Conservation (phyloP, 441 rosid genomes). For the Mallotus japonicus region DNA sequence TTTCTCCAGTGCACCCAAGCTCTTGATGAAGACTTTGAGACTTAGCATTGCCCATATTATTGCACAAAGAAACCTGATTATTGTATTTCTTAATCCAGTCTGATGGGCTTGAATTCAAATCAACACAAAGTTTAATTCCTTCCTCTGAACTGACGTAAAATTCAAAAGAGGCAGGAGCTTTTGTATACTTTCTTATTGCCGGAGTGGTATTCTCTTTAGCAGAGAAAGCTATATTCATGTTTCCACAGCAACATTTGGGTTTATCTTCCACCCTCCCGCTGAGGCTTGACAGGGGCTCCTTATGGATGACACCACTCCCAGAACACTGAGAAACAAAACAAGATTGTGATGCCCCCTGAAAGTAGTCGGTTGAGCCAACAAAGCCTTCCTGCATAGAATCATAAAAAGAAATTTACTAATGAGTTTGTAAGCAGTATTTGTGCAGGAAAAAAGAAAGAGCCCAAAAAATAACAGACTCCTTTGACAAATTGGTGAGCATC, state of each 20-base stretch:
- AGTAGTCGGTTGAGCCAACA: constrained; percentile 25
- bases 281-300: constrained; percentile 32
- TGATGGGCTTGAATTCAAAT: constrained; percentile 59
- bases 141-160: constrained; percentile 65
- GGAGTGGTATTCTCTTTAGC: constrained; percentile 29
- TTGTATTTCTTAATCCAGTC: constrained; percentile 65
- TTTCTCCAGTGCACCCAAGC: constrained; percentile 40
- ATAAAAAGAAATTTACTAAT: neutral
- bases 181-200: constrained; percentile 24
- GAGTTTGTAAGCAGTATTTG: neutral
- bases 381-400: constrained; percentile 27
- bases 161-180: constrained; percentile 53
- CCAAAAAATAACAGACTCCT: neutral
- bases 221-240: constrained; percentile 28
- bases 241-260: constrained; percentile 28
- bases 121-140: constrained; percentile 81
- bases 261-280: constrained; percentile 26
- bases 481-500: neutral
- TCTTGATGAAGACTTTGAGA: constrained; percentile 40
- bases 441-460: neutral
- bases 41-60: constrained; percentile 40
- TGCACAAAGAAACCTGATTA: constrained; percentile 48
- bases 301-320: constrained; percentile 25
- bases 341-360: constrained; percentile 30
- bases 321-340: constrained; percentile 34